phyloP scores from a whole-genome alignment of 345 rosid species.

The Boechera stricta region DNA sequence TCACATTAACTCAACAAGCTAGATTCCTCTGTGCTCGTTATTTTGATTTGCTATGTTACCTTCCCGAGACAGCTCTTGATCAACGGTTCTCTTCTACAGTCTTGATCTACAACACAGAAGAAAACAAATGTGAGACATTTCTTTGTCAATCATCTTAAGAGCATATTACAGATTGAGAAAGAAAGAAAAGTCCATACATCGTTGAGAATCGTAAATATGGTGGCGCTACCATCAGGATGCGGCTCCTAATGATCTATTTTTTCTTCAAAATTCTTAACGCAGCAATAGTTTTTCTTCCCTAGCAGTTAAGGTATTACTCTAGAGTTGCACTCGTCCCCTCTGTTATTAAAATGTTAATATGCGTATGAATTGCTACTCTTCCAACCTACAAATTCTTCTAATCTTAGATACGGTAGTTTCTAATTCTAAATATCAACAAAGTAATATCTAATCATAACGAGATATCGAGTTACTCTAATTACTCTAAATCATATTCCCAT shows the following conservation, averaged over 20 bases:
- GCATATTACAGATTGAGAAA: slow-evolving; percentile 1
- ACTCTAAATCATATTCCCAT: too few species aligned
- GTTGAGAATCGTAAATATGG: slow-evolving; percentile 60
- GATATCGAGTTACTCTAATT: too few species aligned
- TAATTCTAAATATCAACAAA: too few species aligned
- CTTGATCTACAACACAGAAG: slow-evolving; percentile 58
- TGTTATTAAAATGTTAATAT: too few species aligned
- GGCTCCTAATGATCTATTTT: slow-evolving; percentile 51
- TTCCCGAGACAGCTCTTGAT: slow-evolving; percentile 89
- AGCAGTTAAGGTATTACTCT: too few species aligned
- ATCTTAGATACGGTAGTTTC: too few species aligned
- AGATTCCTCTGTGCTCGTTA: neutral
- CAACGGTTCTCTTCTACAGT: slow-evolving; percentile 76
- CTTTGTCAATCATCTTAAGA: neutral
- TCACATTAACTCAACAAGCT: slow-evolving; percentile 1
- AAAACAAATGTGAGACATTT: slow-evolving; percentile 2
- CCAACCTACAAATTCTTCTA: too few species aligned
- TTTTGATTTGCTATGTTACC: slow-evolving; percentile 30
- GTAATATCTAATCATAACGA: too few species aligned
- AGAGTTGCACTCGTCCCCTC: too few species aligned
- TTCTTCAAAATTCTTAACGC: too few species aligned
- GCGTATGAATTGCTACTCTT: too few species aligned
- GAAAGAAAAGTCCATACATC: slow-evolving; percentile 52
- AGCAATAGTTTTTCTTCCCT: too few species aligned
- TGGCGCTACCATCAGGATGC: slow-evolving; percentile 82